phyloP scores from a whole-genome alignment of 495 filamentous ascomycete species.

The Talaromyces stipitatus region DNA sequence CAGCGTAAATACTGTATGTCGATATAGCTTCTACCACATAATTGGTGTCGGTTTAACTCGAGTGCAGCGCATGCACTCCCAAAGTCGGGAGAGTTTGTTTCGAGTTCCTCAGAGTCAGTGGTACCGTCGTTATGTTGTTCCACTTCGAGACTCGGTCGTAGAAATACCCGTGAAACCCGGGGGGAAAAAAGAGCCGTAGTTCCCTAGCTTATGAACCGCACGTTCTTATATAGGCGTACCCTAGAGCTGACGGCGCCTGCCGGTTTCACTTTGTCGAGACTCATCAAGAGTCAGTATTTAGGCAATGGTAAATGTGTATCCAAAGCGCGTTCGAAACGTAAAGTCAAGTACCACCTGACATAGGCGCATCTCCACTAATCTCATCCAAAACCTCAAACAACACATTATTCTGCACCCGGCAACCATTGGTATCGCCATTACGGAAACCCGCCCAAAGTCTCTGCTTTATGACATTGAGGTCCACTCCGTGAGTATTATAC shows the following conservation, averaged over 20 bases:
- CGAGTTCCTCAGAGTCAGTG: not conserved
- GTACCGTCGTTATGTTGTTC: not conserved
- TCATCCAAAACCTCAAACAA: conserved; percentile 39
- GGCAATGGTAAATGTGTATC: too few species aligned
- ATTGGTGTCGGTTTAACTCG: not conserved
- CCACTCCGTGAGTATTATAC: conserved; percentile 32
- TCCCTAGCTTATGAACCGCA: not conserved
- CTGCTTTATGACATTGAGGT: conserved; percentile 25
- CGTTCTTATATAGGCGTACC: not conserved
- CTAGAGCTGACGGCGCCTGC: not conserved
- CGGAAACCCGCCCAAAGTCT: conserved; percentile 32
- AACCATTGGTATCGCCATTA: conserved; percentile 24
- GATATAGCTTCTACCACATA: not conserved
- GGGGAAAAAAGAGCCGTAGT: not conserved
- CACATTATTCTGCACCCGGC: conserved; percentile 35
- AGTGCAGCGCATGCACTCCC: not conserved
- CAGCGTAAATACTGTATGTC: not conserved
- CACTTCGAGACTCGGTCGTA: not conserved
- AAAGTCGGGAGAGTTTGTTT: not conserved
- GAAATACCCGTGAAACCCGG: not conserved
- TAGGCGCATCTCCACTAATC: conserved; percentile 22
- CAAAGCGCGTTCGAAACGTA: not conserved
- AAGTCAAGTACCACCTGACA: not conserved
- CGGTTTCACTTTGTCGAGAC: too few species aligned
- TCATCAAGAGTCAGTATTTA: too few species aligned